phyloP scores from a whole-genome alignment of 768 basidiomycete genomes.

The Podaxis sp. region DNA sequence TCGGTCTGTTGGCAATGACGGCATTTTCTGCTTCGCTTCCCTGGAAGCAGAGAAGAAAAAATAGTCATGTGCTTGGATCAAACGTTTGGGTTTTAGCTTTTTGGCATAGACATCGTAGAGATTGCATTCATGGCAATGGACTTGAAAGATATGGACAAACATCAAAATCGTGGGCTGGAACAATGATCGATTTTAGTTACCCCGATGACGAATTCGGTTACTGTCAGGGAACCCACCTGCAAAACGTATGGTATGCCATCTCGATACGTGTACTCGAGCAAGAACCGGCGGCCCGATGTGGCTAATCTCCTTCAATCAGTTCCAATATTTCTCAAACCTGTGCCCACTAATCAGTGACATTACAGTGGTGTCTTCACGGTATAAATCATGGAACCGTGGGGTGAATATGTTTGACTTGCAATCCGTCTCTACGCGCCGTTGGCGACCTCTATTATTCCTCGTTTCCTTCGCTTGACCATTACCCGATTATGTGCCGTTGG shows the following conservation, averaged over 20 bases:
- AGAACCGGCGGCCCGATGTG: not conserved
- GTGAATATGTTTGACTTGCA: constrained; percentile 9
- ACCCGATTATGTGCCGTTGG: constrained; percentile 61
- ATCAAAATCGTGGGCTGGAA: not conserved
- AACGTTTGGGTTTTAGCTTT: constrained; percentile 13
- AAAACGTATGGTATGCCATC: constrained; percentile 11
- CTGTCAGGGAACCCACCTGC: not conserved
- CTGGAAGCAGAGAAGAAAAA: not conserved
- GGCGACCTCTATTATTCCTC: constrained; percentile 17
- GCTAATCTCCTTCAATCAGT: constrained; percentile 9
- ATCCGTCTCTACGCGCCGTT: constrained; percentile 13
- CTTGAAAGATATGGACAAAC: not conserved
- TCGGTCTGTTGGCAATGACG: not conserved
- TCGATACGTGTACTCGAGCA: constrained; percentile 1
- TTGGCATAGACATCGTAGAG: not conserved
- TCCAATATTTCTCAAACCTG: not conserved
- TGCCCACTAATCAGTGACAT: not conserved
- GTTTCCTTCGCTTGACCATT: constrained; percentile 19
- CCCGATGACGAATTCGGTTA: constrained; percentile 5
- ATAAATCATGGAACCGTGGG: constrained; percentile 10
- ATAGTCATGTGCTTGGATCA: not conserved
- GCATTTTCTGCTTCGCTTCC: constrained; percentile 4
- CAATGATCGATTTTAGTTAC: not conserved
- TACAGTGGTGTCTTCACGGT: not conserved
- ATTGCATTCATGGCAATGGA: not conserved